These are phyloP conservation scores for Kwoniella shandongensis DNA, from an alignment of 768 basidiomycete species.

Conservation along the genomic window DNA sequence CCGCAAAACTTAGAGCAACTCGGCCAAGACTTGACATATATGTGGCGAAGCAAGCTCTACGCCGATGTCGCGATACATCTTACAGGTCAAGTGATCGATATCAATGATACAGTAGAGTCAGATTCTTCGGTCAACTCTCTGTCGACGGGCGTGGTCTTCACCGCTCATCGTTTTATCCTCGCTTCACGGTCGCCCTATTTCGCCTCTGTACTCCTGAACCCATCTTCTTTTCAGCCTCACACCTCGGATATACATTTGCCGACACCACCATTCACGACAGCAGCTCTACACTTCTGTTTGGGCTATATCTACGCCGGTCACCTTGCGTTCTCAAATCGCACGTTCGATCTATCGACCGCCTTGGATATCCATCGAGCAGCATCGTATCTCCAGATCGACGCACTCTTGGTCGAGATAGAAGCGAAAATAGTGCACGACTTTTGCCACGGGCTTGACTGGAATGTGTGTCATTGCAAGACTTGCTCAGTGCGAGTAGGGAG, in stretches of 20 bases:
- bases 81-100: background rate
- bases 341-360: constrained; percentile 87
- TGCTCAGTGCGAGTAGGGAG: constrained; percentile 78
- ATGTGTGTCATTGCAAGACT: constrained; percentile 79
- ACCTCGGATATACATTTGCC: constrained; percentile 63
- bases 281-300: constrained; percentile 88
- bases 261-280: constrained; percentile 90
- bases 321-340: constrained; percentile 84
- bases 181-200: constrained; percentile 88
- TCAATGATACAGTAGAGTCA: constrained; percentile 19
- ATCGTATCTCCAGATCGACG: constrained; percentile 70
- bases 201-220: constrained; percentile 68
- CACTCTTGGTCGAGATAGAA: constrained; percentile 76
- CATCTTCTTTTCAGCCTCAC: constrained; percentile 57
- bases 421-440: constrained; percentile 82
- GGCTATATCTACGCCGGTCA: constrained; percentile 95
- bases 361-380: constrained; percentile 85
- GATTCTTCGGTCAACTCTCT: constrained; percentile 28
- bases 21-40: constrained; percentile 88
- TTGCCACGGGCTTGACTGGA: constrained; percentile 84
- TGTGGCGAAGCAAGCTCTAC: constrained; percentile 94
- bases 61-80: constrained; percentile 84
- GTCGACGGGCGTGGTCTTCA: constrained; percentile 75
- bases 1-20: constrained; percentile 66
- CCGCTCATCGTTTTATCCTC: constrained; percentile 89